Base-by-base conservation (phyloP, 2,329 filamentous ascomycete genomes). In the Knufia petricola region DNA sequence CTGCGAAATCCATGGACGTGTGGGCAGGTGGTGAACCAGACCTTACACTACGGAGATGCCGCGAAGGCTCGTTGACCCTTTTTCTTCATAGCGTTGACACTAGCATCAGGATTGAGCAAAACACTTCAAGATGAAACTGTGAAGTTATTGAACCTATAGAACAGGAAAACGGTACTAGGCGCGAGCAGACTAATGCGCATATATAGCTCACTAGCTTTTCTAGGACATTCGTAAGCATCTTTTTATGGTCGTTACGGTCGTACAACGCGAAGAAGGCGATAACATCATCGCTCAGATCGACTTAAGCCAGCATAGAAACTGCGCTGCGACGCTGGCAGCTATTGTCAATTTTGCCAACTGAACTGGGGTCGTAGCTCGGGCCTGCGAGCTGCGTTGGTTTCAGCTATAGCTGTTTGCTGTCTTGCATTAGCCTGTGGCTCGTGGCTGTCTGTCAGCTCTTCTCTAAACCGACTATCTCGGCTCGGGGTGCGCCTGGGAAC, bases 401-500 rank as follows among this genome's bases (percentile, higher is more conserved):
- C 36, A 12, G 2, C 3, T 20, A 20, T 10, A 15, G 12, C 7
- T 26, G 13, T 4, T 41, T 23, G 39, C n/a, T 23, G 21, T 12
- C 39, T 24, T 26, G 20, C 24, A 24, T 6, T n/a, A 4, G 32
- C 6, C 12, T 6, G 6, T 28, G 26, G 26, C 26, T 10, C 13
- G 4, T 19, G 31, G n/a, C 49, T 44, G 3, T 49, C 47, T 28
- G 32, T 49, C 23, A 57, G 45, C 45, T 59, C 56, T 42, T 59
- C 57, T 12, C 52, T 46, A 37, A 59, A 57, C 36, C 57, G 51
- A 40, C 54, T 57, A 20, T 55, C 53, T 23, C 52, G 52, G 37
- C 54, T 57, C 1, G 53, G 50, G 15, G 55, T 53, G 15, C 55
- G 46, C 17, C 24, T 23, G 13, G 20, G 39, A 17, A 37, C 20